Conservation (phyloP, 768 basidiomycete species). For the Pleurotus salmoneostramineus region DNA sequence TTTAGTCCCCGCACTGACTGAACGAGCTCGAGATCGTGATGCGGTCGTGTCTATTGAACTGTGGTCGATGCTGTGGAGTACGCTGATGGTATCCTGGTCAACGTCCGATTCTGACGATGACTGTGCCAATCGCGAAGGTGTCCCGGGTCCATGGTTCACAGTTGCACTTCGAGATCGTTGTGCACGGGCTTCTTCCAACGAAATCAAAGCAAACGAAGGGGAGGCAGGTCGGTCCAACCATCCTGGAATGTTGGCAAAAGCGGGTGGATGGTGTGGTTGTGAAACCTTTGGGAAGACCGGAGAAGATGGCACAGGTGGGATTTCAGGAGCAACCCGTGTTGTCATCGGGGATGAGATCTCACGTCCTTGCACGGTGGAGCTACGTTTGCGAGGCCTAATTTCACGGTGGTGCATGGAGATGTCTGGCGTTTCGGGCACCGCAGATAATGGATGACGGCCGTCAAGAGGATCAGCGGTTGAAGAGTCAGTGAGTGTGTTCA, state of each 20-base stretch:
- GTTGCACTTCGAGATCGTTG: constrained; percentile 58
- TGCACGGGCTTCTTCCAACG: constrained; percentile 76
- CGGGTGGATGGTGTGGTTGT: constrained; percentile 13
- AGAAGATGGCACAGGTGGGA: constrained; percentile 10
- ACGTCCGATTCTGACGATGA: constrained; percentile 22
- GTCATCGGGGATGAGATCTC: constrained; percentile 57
- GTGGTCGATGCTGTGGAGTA: constrained; percentile 18
- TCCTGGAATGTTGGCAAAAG: constrained; percentile 32
- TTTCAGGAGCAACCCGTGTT: constrained; percentile 25
- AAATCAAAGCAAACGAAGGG: constrained; percentile 63
- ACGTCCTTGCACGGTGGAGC: constrained; percentile 38
- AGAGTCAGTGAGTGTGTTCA: constrained; percentile 46
- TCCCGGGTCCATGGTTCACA: constrained; percentile 23
- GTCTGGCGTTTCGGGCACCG: constrained; percentile 30
- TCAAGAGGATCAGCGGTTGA: constrained; percentile 19
- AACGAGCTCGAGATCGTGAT: constrained; percentile 45
- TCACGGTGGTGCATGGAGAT: constrained; percentile 18
- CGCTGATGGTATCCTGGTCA: constrained; percentile 22
- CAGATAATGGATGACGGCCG: constrained; percentile 26
- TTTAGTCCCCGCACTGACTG: constrained; percentile 56
- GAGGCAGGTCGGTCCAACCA: constrained; percentile 46
- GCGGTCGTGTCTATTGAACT: constrained; percentile 16
- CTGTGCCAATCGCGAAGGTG: constrained; percentile 19
- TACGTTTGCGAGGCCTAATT: constrained; percentile 16
- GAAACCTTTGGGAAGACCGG: constrained; percentile 22